Conservation (phyloP, 176 grass and related monocot genomes). For the Cocos nucifera region DNA sequence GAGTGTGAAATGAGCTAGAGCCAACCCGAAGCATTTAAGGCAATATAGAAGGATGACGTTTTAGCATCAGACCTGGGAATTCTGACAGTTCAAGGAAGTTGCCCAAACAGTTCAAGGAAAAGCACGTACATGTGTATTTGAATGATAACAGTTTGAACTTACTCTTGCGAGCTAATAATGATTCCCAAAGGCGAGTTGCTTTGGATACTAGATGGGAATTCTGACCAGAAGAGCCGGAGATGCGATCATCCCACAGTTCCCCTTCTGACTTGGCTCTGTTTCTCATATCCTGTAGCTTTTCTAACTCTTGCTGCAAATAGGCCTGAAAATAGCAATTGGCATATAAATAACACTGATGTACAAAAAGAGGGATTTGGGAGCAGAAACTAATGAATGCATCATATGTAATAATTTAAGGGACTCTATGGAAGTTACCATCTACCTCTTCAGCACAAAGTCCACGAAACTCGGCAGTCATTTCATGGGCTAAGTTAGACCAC, state of each 20-base stretch:
- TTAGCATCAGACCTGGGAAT: no score
- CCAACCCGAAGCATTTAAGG: no score
- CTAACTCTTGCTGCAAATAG: conserved; percentile 95
- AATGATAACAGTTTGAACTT: conserved; percentile 3
- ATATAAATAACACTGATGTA: not conserved
- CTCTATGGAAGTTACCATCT: conserved; percentile 20
- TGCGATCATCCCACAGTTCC: conserved; percentile 75
- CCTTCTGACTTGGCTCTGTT: conserved; percentile 93
- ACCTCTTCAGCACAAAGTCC: conserved; percentile 99
- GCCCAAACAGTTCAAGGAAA: no score
- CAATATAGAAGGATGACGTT: no score
- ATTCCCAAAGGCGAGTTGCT: conserved; percentile 88
- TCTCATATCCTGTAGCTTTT: conserved; percentile 83
- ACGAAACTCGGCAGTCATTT: conserved; percentile 99
- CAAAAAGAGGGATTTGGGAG: no score
- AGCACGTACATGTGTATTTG: no score
- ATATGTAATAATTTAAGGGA: conserved; percentile 7
- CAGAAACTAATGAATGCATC: no score
- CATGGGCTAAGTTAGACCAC: conserved; percentile 96
- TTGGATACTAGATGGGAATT: conserved; percentile 91
- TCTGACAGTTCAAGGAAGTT: no score
- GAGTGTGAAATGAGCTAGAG: no score
- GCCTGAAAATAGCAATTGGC: conserved; percentile 51
- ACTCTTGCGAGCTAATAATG: conserved; percentile 93
- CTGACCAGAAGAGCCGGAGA: conserved; percentile 68